Evolutionary conservation across 2,329 filamentous ascomycete genomes (phyloP).

Genomic region (Capronia americana): DNA sequence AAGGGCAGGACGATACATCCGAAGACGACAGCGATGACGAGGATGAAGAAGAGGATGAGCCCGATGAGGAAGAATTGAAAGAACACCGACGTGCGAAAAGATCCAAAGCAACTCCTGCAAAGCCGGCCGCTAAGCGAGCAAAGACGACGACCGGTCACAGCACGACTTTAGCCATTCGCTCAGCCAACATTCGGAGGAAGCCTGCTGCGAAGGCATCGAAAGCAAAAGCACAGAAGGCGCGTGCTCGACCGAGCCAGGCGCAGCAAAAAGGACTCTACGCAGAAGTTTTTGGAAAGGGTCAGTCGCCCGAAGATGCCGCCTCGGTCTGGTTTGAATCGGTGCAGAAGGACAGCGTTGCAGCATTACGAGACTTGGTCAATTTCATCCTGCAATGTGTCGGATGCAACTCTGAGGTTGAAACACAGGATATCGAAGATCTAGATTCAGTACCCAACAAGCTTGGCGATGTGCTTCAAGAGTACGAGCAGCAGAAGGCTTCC

Average conservation of each 20-base stretch:
- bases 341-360: constrained; percentile 60
- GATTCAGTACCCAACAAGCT: constrained; percentile 83
- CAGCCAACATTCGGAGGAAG: constrained; percentile 53
- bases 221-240: constrained; percentile 57
- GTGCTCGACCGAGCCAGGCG: constrained; percentile 58
- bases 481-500: constrained; percentile 79
- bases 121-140: constrained; percentile 60
- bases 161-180: constrained; percentile 62
- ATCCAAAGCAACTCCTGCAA: constrained; percentile 47
- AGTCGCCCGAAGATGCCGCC: constrained; percentile 62
- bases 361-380: constrained; percentile 66
- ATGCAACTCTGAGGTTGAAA: constrained; percentile 77
- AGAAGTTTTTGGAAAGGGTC: constrained; percentile 64
- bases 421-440: constrained; percentile 84
- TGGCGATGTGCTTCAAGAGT: constrained; percentile 84
- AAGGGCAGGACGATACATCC: constrained; percentile 38
- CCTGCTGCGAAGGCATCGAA: constrained; percentile 47
- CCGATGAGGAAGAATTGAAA: constrained; percentile 58
- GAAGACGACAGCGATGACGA: constrained; percentile 39
- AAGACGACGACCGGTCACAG: constrained; percentile 58
- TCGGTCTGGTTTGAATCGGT: constrained; percentile 65
- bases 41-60: constrained; percentile 43
- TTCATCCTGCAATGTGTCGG: constrained; percentile 73
- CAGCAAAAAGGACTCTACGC: constrained; percentile 65
- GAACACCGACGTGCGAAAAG: constrained; percentile 50